phyloP scores from a whole-genome alignment of 2,329 filamentous ascomycete species.

The Ceratocystis cubensis region DNA sequence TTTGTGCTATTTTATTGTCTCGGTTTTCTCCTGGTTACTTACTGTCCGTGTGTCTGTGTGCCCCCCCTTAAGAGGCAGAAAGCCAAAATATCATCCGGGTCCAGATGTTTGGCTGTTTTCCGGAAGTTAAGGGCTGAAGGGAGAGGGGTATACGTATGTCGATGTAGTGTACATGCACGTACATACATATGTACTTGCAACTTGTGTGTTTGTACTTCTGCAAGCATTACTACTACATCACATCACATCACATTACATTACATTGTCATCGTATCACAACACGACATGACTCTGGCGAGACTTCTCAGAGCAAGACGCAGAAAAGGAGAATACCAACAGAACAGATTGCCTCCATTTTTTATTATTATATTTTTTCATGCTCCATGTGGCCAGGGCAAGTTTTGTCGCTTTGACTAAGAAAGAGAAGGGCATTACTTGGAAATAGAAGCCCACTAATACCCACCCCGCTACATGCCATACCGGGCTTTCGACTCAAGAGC shows the following conservation, averaged over 20 bases:
- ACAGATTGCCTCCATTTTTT: no score
- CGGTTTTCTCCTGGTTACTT: background rate
- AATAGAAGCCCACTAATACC: no score
- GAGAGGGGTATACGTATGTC: no score
- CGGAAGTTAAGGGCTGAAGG: background rate
- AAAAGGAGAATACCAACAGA: background rate
- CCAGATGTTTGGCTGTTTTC: background rate
- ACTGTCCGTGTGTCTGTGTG: constrained; percentile 1
- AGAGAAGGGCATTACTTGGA: no score
- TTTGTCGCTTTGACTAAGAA: no score
- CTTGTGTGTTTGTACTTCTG: background rate
- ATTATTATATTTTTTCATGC: no score
- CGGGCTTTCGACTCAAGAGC: no score
- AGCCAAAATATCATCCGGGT: background rate
- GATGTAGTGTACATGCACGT: background rate
- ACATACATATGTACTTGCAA: background rate
- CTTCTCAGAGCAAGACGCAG: background rate
- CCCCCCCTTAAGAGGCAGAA: background rate
- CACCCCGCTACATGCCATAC: no score
- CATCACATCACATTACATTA: background rate
- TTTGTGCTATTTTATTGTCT: background rate
- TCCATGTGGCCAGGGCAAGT: no score
- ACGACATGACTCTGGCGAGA: background rate
- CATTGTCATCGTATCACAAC: background rate
- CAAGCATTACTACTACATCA: background rate